A percentile compares a stretch with the other conserved stretches of the same genome.
Evolutionary conservation across 75 land plant genomes (phyloP).

Genomic region (Cunninghamia lanceolata): DNA sequence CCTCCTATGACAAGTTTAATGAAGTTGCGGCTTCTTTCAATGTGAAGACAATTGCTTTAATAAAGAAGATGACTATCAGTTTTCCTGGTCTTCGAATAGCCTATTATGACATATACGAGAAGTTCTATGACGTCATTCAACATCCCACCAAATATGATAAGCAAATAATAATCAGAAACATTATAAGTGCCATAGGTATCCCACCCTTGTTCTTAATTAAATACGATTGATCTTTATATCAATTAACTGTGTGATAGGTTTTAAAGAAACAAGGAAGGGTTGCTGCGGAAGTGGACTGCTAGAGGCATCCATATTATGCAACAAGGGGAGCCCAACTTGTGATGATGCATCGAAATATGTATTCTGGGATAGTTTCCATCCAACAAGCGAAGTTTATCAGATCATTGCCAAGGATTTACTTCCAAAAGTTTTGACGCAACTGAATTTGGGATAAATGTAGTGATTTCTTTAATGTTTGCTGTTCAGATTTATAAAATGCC

Average conservation of each 20-base stretch:
- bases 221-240: not conserved
- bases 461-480: too few relatives aligned
- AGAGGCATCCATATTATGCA: slow-evolving; percentile 34
- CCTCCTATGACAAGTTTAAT: not conserved
- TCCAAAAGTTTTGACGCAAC: not conserved
- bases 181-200: not conserved
- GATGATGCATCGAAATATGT: slow-evolving; percentile 27
- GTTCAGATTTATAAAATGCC: too few relatives aligned
- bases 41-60: not conserved
- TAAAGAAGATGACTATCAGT: not conserved
- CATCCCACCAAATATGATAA: not conserved
- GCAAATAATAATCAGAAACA: not conserved
- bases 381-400: slow-evolving; percentile 25
- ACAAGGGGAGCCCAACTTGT: slow-evolving; percentile 14
- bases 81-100: not conserved
- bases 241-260: slow-evolving; percentile 15
- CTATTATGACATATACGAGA: not conserved
- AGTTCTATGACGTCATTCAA: not conserved
- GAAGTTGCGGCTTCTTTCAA: not conserved
- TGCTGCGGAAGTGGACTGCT: slow-evolving; percentile 55
- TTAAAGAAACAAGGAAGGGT: slow-evolving; percentile 25
- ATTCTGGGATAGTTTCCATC: slow-evolving; percentile 55
- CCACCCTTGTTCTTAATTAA: too few relatives aligned
- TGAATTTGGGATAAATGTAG: too few relatives aligned
- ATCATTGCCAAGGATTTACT: not conserved